phyloP scores from a whole-genome alignment of 257 asterid species.

The Nicotiana tomentosiformis region DNA sequence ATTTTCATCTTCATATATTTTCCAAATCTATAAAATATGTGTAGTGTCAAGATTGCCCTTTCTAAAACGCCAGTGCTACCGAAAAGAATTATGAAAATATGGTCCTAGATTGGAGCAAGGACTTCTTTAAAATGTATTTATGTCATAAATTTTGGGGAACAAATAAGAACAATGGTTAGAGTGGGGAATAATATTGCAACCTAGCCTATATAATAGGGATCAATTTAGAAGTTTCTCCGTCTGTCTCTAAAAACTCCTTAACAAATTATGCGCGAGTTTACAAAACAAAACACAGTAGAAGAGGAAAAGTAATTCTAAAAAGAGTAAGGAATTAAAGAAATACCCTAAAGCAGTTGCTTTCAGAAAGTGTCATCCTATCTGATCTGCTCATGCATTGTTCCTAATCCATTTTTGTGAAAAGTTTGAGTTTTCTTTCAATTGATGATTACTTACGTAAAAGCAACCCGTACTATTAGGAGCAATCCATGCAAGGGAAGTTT shows the following conservation, averaged over 20 bases:
- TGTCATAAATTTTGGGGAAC: no score
- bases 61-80: not conserved
- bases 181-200: no score
- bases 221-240: not conserved
- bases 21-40: not conserved
- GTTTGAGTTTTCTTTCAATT: not conserved
- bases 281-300: not conserved
- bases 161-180: no score
- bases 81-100: no score
- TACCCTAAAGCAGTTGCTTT: slow-evolving; percentile 27
- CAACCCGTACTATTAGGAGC: not conserved
- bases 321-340: slow-evolving; percentile 19
- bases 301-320: slow-evolving; percentile 20
- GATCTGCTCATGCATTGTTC: slow-evolving; percentile 11
- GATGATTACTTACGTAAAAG: not conserved
- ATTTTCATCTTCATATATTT: not conserved
- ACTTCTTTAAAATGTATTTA: no score
- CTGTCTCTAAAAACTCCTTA: not conserved
- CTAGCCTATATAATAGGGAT: no score
- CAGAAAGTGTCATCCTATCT: slow-evolving; percentile 23
- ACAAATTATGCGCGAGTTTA: not conserved
- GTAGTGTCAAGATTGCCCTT: not conserved
- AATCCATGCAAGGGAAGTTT: not conserved
- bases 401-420: slow-evolving; percentile 14
- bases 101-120: no score